Evolutionary conservation across 345 rosid species (phyloP).

Genomic region (Microthlaspi erraticum): DNA sequence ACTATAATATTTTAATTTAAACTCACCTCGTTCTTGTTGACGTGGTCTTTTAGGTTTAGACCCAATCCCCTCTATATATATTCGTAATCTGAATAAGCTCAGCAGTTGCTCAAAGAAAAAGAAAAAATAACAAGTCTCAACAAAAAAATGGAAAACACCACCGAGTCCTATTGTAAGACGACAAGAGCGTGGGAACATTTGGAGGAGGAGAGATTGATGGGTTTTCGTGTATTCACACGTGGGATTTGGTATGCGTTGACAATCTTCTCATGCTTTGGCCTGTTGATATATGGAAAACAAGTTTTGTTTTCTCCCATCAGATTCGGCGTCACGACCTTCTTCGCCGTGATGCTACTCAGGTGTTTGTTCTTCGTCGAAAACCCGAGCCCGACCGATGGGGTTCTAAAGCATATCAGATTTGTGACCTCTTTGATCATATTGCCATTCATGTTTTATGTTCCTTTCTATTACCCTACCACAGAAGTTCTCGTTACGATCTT

Average conservation of each 20-base stretch:
- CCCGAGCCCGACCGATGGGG: neutral
- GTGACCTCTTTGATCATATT: conserved; percentile 7
- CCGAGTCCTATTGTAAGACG: neutral
- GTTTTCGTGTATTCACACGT: conserved; percentile 25
- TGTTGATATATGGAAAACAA: neutral
- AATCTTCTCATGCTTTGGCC: neutral
- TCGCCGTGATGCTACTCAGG: conserved; percentile 5
- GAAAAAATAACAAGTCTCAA: neutral
- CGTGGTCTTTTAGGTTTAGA: too few relatives aligned
- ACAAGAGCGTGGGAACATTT: neutral
- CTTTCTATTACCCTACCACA: conserved; percentile 16
- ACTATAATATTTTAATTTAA: too few relatives aligned
- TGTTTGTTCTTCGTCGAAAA: neutral
- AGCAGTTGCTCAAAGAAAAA: neutral
- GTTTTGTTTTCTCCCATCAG: neutral
- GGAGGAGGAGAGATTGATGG: conserved; percentile 14
- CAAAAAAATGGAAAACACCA: neutral
- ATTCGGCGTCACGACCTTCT: neutral
- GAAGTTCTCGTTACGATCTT: neutral
- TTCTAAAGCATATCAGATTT: neutral
- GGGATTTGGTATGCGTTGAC: conserved; percentile 17
- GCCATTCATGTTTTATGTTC: conserved; percentile 12
- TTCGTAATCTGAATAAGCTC: too few relatives aligned
- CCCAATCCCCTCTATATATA: too few relatives aligned
- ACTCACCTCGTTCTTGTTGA: too few relatives aligned